Evolutionary conservation across 805 yeast genomes (phyloP), one percentile per base, ranked within the genome.

Genomic region (Kregervanrija pseudodelftensis): DNA sequence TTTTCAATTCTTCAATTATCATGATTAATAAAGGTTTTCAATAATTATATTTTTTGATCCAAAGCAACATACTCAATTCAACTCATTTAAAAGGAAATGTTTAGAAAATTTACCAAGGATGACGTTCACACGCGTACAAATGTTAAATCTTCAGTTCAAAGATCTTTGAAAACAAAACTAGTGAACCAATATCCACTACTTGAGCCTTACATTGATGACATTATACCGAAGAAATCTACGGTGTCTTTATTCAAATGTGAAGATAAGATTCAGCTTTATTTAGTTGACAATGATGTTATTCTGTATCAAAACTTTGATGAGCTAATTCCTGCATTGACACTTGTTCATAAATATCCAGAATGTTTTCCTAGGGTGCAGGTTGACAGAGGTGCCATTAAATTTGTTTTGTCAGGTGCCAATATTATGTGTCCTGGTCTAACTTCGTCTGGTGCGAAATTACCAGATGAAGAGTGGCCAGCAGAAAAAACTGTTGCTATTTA

Each of bases 351-450:
- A 62, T 86, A 82, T 59, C 96, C 97, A 5, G 72, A 75, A 9
- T 77, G 82, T 33, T 90, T 90, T 67, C 96, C 96, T 16, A 68
- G 76, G 33, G 95, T 90, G 37, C 85, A 81, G 59, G 97, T 91
- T 11, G 98, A 90, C 58, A 76, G 96, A 61, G 98, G 98, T 46
- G 98, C 98, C 42, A 90, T 90, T 62, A 90, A 90, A 65, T 90
- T 90, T 59, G 93, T 90, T 22, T 68, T 90, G n/a, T 83, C 95
- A 4, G 98, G 97, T 45, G 96, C 97, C 30, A 90, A 90, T 59
- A 85, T 90, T 58, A 90, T 90, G 98, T 90, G 96, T 65, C 96
- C 96, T 3, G 96, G 96, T 14, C 73, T 88, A 51, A 88, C 96
- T 0, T 80, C 93, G 14, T 73, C 82, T 2, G 96, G 96, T 36